A percentile compares a stretch with the other conserved stretches of the same genome.
Conservation (phyloP, 371 early-diverging fungal genomes). For the Syncephalastrum monosporum region DNA sequence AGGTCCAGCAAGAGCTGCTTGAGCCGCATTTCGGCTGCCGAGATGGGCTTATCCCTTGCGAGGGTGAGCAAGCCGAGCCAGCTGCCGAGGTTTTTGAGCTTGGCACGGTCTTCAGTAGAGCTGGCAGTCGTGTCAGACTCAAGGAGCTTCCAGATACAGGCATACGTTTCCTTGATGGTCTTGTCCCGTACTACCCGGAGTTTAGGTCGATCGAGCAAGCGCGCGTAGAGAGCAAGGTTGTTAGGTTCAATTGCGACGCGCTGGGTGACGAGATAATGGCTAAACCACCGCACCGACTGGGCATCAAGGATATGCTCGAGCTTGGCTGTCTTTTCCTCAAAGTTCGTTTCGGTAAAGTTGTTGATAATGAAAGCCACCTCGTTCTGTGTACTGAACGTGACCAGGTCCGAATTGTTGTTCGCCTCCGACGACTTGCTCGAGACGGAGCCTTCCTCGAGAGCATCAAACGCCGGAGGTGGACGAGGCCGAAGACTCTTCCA, state of each 20-base stretch:
- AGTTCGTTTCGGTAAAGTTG: conserved; percentile 84
- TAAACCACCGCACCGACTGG: conserved; percentile 82
- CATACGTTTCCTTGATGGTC: conserved; percentile 86
- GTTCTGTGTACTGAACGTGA: background rate
- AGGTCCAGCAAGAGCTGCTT: conserved; percentile 87
- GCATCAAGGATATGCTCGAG: conserved; percentile 73
- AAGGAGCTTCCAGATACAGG: conserved; percentile 78
- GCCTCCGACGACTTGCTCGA: no score
- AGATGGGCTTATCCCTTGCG: conserved; percentile 87
- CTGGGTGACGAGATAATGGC: conserved; percentile 88
- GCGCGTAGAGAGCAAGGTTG: conserved; percentile 84
- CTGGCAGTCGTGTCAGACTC: conserved; percentile 86
- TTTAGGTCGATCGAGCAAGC: conserved; percentile 60
- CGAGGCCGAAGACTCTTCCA: no score
- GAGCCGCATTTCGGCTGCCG: background rate
- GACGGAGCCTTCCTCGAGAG: no score
- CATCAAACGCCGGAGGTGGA: no score
- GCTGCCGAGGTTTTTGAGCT: conserved; percentile 91
- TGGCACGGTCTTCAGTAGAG: conserved; percentile 82
- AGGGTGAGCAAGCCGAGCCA: conserved; percentile 96
- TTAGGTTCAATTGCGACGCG: conserved; percentile 94
- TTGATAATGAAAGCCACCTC: conserved; percentile 80
- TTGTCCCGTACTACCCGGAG: conserved; percentile 47
- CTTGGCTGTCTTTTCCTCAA: conserved; percentile 79
- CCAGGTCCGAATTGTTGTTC: background rate